Conservation (phyloP, 495 filamentous ascomycete species). For the Tuber indicum region DNA sequence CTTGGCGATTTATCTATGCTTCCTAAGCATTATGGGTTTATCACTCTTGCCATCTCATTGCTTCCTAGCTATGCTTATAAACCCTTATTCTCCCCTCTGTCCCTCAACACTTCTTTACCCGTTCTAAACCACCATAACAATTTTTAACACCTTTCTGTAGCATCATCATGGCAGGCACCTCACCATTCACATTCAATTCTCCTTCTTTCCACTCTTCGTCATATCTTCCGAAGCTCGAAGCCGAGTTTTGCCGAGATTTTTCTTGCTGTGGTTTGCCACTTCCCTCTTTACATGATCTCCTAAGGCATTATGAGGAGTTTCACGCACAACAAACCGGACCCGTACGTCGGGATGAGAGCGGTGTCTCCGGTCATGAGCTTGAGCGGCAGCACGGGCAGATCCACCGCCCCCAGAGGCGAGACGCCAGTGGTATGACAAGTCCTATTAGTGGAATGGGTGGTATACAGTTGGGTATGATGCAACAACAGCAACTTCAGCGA, state of each 20-base stretch:
- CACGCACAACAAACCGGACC: slow-evolving; percentile 54
- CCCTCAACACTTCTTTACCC: slow-evolving; percentile 33
- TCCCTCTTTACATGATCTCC: slow-evolving; percentile 83
- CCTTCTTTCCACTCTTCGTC: slow-evolving; percentile 96
- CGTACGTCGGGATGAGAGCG: slow-evolving; percentile 40
- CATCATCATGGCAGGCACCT: slow-evolving; percentile 94
- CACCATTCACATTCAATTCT: slow-evolving; percentile 81
- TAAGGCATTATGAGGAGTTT: slow-evolving; percentile 93
- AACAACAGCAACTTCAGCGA: slow-evolving; percentile 46
- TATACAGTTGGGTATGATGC: slow-evolving; percentile 46
- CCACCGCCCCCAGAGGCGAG: slow-evolving; percentile 42
- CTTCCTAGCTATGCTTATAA: slow-evolving; percentile 23
- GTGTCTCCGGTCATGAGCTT: slow-evolving; percentile 35
- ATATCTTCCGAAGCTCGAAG: slow-evolving; percentile 94
- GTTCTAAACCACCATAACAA: slow-evolving; percentile 22
- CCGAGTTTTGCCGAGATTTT: slow-evolving; percentile 94
- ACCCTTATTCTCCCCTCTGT: slow-evolving; percentile 18
- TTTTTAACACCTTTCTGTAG: slow-evolving; percentile 49
- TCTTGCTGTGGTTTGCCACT: slow-evolving; percentile 82
- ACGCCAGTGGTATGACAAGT: slow-evolving; percentile 49
- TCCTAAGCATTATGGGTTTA: slow-evolving; percentile 12
- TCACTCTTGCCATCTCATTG: slow-evolving; percentile 37
- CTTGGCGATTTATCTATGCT: slow-evolving; percentile 26
- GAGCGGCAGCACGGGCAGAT: slow-evolving; percentile 39
- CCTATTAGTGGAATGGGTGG: slow-evolving; percentile 45